These are phyloP conservation scores for Evernia prunastri DNA, from an alignment of 495 filamentous ascomycete genomes.

Conservation along the genomic window DNA sequence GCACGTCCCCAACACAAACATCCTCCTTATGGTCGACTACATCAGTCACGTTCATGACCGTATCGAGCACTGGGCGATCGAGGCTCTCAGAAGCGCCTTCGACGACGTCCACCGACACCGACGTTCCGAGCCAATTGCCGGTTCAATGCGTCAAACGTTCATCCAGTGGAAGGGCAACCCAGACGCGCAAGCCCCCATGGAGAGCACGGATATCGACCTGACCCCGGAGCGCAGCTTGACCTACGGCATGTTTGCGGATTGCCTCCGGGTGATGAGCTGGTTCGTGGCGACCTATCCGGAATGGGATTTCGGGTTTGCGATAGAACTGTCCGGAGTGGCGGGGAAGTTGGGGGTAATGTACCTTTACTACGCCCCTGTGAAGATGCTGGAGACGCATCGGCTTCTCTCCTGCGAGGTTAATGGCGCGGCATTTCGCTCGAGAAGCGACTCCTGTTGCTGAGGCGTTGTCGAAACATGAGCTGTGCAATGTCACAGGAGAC, in stretches of 20 bases:
- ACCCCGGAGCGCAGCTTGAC: background rate
- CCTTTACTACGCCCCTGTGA: background rate
- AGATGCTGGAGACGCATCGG: background rate
- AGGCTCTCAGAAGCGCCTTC: background rate
- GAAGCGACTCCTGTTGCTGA: background rate
- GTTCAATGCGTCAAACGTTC: background rate
- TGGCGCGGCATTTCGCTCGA: background rate
- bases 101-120: background rate
- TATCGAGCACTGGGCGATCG: background rate
- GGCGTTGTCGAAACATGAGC: too few species aligned
- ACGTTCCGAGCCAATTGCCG: background rate
- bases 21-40: background rate
- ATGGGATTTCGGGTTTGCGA: background rate
- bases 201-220: background rate
- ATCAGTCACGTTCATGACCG: background rate
- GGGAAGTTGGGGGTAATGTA: background rate
- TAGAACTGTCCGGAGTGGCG: background rate
- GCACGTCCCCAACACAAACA: background rate
- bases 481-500: background rate
- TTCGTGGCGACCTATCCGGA: background rate
- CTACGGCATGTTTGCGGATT: background rate
- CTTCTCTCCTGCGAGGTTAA: background rate
- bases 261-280: background rate
- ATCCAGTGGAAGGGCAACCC: too few species aligned
- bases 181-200: too few species aligned